Evolutionary conservation across 768 basidiomycete genomes (phyloP).

Genomic region (Psilocybe tampanensis): DNA sequence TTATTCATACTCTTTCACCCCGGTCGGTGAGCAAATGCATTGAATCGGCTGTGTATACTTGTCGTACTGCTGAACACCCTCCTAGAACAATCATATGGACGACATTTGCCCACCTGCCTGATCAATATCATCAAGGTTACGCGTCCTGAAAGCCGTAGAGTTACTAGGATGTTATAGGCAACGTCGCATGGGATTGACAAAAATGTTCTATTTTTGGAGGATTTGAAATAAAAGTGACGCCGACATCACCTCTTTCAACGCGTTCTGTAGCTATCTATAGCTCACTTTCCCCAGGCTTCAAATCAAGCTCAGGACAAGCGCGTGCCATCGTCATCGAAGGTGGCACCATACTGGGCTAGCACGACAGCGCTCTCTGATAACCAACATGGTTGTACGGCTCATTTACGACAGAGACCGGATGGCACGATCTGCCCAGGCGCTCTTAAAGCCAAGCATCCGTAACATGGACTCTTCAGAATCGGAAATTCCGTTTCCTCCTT

Average conservation of each 20-base stretch:
- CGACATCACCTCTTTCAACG: neutral
- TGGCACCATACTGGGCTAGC: neutral
- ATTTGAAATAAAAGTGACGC: neutral
- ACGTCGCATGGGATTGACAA: neutral
- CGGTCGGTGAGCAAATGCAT: neutral
- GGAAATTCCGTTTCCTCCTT: neutral
- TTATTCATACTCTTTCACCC: neutral
- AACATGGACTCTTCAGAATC: neutral
- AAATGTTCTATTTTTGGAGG: neutral
- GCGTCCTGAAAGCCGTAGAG: neutral
- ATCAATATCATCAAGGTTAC: neutral
- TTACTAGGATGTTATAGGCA: neutral
- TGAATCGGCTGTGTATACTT: neutral
- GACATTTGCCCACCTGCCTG: neutral
- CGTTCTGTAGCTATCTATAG: neutral
- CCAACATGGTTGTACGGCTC: neutral
- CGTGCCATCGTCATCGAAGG: neutral
- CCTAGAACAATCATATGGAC: neutral
- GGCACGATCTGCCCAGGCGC: neutral
- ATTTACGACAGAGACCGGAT: neutral
- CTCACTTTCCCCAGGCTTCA: neutral
- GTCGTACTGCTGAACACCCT: neutral
- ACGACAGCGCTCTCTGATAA: neutral
- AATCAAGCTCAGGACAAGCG: neutral
- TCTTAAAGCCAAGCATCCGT: conserved; percentile 5